Evolutionary conservation across 129 eudicot genomes (phyloP).

Genomic region (Dittrichia graveolens): DNA sequence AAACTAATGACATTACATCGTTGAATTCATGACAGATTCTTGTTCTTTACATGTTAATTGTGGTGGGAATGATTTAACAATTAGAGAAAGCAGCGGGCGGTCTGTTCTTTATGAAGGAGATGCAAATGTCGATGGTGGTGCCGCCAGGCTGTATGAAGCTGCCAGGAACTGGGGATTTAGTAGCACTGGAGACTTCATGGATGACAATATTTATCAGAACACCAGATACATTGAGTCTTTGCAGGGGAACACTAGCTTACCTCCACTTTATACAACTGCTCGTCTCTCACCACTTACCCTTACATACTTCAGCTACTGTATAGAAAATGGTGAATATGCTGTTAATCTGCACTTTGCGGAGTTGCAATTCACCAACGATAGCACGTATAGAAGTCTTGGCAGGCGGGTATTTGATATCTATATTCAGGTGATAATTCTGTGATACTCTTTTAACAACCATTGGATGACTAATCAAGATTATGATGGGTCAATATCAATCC

Average conservation of each 20-base stretch:
- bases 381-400: constrained; percentile 63
- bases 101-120: constrained; percentile 74
- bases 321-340: constrained; percentile 77
- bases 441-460: neutral
- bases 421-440: constrained; percentile 62
- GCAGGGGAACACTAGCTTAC: constrained; percentile 44
- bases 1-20: neutral
- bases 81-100: constrained; percentile 37
- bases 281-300: constrained; percentile 83
- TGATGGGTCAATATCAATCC: constrained; percentile 14
- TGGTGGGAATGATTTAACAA: constrained; percentile 64
- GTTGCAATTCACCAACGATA: constrained; percentile 61
- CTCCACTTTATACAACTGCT: constrained; percentile 63
- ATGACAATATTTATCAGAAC: constrained; percentile 61
- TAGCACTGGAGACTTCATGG: constrained; percentile 95
- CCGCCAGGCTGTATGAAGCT: constrained; percentile 52
- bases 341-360: constrained; percentile 84
- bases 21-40: constrained; percentile 48
- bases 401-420: constrained; percentile 77
- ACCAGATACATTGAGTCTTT: constrained; percentile 40
- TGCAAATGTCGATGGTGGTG: constrained; percentile 56
- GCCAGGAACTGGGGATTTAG: constrained; percentile 72
- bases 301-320: constrained; percentile 76
- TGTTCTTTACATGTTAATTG: constrained; percentile 89
- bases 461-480: constrained; percentile 7